A percentile compares a stretch with the other conserved stretches of the same genome.
phyloP scores from a whole-genome alignment of 768 basidiomycete genomes.

The Clathrus columnatus region DNA sequence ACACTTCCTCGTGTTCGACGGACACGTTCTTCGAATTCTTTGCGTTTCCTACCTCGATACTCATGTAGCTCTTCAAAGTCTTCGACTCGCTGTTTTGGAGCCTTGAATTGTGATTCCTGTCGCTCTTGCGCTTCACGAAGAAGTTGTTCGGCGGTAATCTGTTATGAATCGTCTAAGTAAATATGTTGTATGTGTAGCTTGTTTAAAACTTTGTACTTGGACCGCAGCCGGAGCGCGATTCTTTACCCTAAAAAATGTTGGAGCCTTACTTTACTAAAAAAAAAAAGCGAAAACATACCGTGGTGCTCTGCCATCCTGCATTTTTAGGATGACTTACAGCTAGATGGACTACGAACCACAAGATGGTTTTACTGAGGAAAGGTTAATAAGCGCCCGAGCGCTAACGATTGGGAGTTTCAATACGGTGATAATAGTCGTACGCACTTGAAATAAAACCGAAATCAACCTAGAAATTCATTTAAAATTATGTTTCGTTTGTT shows the following conservation, averaged over 20 bases:
- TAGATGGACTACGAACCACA: background rate
- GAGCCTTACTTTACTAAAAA: constrained; percentile 3
- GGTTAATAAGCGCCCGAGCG: background rate
- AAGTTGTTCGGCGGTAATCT: constrained; percentile 98
- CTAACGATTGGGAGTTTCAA: background rate
- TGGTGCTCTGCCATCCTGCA: constrained; percentile 79
- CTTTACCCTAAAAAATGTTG: constrained; percentile 56
- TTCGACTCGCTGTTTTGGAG: constrained; percentile 91
- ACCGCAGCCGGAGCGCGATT: constrained; percentile 93
- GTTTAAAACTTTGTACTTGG: constrained; percentile 45
- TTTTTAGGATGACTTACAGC: constrained; percentile 19
- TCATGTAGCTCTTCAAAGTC: constrained; percentile 84
- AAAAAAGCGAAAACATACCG: constrained; percentile 34
- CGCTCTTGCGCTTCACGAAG: constrained; percentile 97
- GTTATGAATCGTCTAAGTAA: constrained; percentile 17
- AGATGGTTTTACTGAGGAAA: background rate
- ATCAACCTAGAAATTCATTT: too few relatives aligned
- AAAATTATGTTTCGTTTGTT: too few relatives aligned
- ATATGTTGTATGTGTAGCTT: background rate
- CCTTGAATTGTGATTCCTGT: constrained; percentile 85
- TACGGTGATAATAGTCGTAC: background rate
- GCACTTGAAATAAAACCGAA: background rate
- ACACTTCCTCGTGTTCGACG: constrained; percentile 29
- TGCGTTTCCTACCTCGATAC: constrained; percentile 77
- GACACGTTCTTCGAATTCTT: constrained; percentile 78